Conservation (phyloP, 495 filamentous ascomycete species). For the Cladorrhinum samala region DNA sequence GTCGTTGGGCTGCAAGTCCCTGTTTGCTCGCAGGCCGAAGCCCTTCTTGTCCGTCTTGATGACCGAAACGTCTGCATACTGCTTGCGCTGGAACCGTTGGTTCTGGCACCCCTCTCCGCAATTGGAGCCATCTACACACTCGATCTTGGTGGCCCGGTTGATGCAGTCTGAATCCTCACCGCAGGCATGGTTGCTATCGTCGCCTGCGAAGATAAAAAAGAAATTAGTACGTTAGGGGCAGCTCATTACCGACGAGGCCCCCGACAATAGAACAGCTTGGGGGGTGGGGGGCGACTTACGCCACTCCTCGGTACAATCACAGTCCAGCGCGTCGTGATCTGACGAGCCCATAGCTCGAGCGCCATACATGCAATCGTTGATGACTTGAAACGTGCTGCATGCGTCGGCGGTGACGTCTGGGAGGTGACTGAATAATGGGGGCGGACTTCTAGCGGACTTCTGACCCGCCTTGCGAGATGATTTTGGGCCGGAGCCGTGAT, state of each 20-base stretch:
- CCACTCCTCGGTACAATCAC: slow-evolving; percentile 93
- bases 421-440: slow-evolving; percentile 60
- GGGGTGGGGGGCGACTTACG: slow-evolving; percentile 55
- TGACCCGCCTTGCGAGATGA: slow-evolving; percentile 67
- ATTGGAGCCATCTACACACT: slow-evolving; percentile 79
- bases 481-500: slow-evolving; percentile 54
- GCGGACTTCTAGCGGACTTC: slow-evolving; percentile 55
- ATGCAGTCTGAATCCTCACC: slow-evolving; percentile 98
- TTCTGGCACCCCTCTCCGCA: slow-evolving; percentile 89
- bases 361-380: slow-evolving; percentile 77
- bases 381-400: slow-evolving; percentile 67
- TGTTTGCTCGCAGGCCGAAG: slow-evolving; percentile 79
- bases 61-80: slow-evolving; percentile 87
- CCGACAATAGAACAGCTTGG: not conserved
- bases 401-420: slow-evolving; percentile 73
- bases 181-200: slow-evolving; percentile 74
- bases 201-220: slow-evolving; percentile 45
- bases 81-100: slow-evolving; percentile 84
- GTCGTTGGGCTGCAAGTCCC: slow-evolving; percentile 67
- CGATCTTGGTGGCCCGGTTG: slow-evolving; percentile 96
- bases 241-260: slow-evolving; percentile 10
- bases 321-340: slow-evolving; percentile 85
- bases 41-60: slow-evolving; percentile 98
- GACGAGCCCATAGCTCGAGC: slow-evolving; percentile 84
- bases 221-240: slow-evolving; percentile 9